Evolutionary conservation across 805 yeast genomes (phyloP), one percentile per base, ranked within the genome.

Genomic region (Saccharomycopsis sp.): DNA sequence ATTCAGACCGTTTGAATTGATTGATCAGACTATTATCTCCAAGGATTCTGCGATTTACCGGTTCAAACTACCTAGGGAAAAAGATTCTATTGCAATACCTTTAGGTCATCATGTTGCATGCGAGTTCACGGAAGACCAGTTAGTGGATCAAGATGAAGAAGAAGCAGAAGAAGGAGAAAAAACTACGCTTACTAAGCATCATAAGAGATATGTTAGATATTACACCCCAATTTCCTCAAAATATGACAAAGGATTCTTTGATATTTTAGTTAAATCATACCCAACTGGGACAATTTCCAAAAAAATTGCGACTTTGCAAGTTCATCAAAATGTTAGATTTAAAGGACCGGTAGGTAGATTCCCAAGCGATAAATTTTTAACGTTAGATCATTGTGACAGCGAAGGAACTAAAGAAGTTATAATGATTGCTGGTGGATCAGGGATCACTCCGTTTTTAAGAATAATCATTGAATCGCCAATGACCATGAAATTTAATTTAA

Each of bases 391-490:
- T 26, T 48, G 51, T 39, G 32, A 32, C 11, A 29, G 14, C 8
- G 40, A 38, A 13, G 72, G 76, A 66, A 81, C 78, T 33, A 72
- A 72, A 50, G 75, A 78, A 48, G 68, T 85, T 46, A 78, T 79
- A 16, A 70, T 85, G 65, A 69, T 85, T 54, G 90, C 89, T 5
- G 95, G 93, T 53, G 95, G 95, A 16, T 77, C 90, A 0, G 95
- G 97, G 42, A 81, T 89, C 51, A 86, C 96, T 6, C 96, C 97
- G 31, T 79, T 86, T 64, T 71, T 84, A 57, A 95, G 88, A 64
- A 82, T 89, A 13, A 68, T 85, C 42, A 79, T 84, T 49, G 74
- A 74, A 48, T 70, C 83, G 41, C 75, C 82, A 50, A 82, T 88
- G 14, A 77, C 80, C 22, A 81, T 90, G 29, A 70, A 71, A 42